These are phyloP conservation scores for Limonium bicolor DNA, from an alignment of 148 eudicot species.

Conservation along the genomic window DNA sequence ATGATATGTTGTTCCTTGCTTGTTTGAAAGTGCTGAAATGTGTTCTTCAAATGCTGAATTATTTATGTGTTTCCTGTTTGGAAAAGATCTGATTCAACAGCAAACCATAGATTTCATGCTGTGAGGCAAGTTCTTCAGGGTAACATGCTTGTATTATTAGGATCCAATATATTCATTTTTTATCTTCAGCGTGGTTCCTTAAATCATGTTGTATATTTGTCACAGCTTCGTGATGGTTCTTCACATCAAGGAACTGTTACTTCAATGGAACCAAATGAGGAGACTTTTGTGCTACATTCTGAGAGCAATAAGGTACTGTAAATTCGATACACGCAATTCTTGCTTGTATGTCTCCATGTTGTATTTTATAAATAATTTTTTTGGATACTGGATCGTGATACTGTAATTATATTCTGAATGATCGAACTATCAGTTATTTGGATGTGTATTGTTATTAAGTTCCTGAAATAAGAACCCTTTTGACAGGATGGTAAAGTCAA, in stretches of 20 bases:
- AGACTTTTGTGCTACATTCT: conserved; percentile 64
- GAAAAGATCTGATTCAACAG: too few relatives aligned
- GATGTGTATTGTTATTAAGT: background rate
- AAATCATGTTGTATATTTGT: conserved; percentile 6
- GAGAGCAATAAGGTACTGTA: conserved; percentile 44
- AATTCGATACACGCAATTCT: background rate
- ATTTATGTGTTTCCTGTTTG: too few relatives aligned
- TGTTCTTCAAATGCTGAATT: too few relatives aligned
- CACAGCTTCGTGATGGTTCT: conserved; percentile 83
- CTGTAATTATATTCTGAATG: background rate
- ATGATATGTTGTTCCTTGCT: too few relatives aligned
- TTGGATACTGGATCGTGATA: background rate
- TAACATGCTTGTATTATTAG: background rate
- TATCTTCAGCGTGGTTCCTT: too few relatives aligned
- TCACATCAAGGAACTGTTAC: conserved; percentile 83
- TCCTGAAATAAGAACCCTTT: too few relatives aligned
- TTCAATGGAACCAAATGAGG: conserved; percentile 91
- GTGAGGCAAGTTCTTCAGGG: too few relatives aligned
- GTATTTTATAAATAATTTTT: background rate
- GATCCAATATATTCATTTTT: background rate
- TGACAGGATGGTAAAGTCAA: conserved; percentile 56
- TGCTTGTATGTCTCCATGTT: background rate
- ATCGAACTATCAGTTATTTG: background rate
- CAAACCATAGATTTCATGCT: too few relatives aligned
- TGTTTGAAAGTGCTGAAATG: too few relatives aligned